phyloP scores from a whole-genome alignment of 352 stramenopile genomes.

The Pythium biforme region DNA sequence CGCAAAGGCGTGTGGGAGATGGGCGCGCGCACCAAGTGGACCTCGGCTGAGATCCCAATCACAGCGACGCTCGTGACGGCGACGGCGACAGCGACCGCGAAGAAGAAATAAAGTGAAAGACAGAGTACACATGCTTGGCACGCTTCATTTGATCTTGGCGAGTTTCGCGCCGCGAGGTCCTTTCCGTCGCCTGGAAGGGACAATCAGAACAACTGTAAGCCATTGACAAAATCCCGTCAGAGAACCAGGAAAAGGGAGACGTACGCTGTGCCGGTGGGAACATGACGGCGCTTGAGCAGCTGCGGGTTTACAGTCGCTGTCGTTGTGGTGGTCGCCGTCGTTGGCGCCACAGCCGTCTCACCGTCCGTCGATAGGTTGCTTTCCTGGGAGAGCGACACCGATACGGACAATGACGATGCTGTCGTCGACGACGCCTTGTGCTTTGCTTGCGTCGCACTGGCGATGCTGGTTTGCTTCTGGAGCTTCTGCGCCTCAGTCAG shows the following conservation, averaged over 20 bases:
- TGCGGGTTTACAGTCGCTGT: neutral
- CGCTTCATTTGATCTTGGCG: constrained; percentile 25
- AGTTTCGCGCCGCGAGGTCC: constrained; percentile 52
- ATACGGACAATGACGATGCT: neutral
- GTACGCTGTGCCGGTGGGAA: constrained; percentile 53
- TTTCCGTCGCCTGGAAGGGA: constrained; percentile 43
- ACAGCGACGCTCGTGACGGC: neutral
- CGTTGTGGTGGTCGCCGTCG: constrained; percentile 4
- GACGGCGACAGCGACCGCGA: neutral
- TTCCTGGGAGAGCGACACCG: constrained; percentile 7
- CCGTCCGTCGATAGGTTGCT: constrained; percentile 19
- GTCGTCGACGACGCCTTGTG: neutral
- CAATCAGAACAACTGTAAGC: too few species aligned
- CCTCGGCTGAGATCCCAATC: constrained; percentile 38
- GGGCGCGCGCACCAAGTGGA: constrained; percentile 64
- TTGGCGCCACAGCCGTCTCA: constrained; percentile 9
- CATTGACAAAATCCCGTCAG: neutral
- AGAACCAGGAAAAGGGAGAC: constrained; percentile 6
- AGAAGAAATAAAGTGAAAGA: neutral
- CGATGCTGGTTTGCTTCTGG: neutral
- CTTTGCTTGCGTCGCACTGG: neutral
- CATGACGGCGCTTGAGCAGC: constrained; percentile 43
- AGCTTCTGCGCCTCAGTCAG: constrained; percentile 33
- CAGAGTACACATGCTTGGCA: too few species aligned
- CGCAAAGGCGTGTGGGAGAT: constrained; percentile 60